Conservation (phyloP, 208 protist genomes). For the Leishmania amazonensis region DNA sequence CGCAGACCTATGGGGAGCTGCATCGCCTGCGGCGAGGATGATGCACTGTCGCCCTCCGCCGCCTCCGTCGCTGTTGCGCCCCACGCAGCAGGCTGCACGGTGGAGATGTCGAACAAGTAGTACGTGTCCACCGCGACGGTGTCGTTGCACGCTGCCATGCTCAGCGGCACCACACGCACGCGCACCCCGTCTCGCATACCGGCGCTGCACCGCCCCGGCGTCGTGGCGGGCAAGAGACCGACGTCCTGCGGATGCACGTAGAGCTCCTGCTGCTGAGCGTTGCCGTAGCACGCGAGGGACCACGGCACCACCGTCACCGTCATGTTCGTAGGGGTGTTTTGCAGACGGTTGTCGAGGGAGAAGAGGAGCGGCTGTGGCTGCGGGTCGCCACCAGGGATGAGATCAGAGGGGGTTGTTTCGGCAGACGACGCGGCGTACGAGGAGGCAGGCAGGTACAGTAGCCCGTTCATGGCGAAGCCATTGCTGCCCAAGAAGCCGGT, state of each 20-base stretch:
- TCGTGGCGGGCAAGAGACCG: constrained; percentile 31
- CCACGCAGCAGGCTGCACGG: constrained; percentile 29
- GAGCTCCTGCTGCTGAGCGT: neutral
- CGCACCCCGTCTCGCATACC: constrained; percentile 46
- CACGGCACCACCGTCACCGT: constrained; percentile 25
- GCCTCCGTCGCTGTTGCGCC: neutral
- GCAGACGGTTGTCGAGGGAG: constrained; percentile 35
- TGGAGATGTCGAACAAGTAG: constrained; percentile 27
- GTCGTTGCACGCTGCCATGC: constrained; percentile 25
- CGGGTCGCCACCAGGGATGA: neutral
- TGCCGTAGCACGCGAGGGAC: constrained; percentile 51
- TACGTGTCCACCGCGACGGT: constrained; percentile 18
- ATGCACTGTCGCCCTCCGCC: too few species aligned
- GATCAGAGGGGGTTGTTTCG: neutral
- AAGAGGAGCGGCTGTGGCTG: constrained; percentile 34
- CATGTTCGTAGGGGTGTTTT: constrained; percentile 22
- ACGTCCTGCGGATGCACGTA: too few species aligned
- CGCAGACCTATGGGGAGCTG: constrained; percentile 38
- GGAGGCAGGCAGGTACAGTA: constrained; percentile 49
- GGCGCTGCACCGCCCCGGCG: constrained; percentile 33
- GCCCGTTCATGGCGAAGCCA: constrained; percentile 49
- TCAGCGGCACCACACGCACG: constrained; percentile 48
- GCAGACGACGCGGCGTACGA: constrained; percentile 9
- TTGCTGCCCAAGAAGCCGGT: constrained; percentile 53
- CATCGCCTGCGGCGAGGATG: neutral